phyloP scores from a whole-genome alignment of 148 eudicot genomes.

The Camellia lanceoleosa region DNA sequence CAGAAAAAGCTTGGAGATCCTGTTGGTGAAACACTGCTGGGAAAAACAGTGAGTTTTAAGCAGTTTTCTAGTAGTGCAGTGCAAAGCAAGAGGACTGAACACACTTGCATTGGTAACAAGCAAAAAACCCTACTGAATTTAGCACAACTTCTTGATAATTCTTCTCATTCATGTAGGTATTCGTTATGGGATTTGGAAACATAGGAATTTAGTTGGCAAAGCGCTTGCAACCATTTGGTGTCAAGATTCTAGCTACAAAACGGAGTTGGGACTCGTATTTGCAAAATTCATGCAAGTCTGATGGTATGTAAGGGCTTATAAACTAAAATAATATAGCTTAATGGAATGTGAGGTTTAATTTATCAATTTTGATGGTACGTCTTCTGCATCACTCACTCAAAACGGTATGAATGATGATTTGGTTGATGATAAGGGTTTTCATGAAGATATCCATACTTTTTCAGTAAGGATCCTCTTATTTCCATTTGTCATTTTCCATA shows the following conservation, averaged over 20 bases:
- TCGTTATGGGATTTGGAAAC: conserved; percentile 84
- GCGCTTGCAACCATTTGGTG: conserved; percentile 90
- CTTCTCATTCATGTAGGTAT: conserved; percentile 48
- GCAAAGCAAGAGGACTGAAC: background rate
- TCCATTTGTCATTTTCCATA: too few relatives aligned
- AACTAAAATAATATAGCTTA: background rate
- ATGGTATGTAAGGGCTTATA: conserved; percentile 34
- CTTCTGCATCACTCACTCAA: conserved; percentile 26
- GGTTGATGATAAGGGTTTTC: conserved; percentile 87
- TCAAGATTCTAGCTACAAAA: conserved; percentile 83
- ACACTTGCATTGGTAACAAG: background rate
- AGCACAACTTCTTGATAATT: background rate
- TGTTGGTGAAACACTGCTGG: conserved; percentile 69
- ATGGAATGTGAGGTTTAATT: conserved; percentile 3
- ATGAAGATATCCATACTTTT: conserved; percentile 61
- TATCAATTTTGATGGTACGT: conserved; percentile 1
- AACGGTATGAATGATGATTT: conserved; percentile 37
- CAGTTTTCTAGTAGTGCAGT: background rate
- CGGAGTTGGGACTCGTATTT: conserved; percentile 61
- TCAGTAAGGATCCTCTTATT: conserved; percentile 45
- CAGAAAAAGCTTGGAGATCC: conserved; percentile 76
- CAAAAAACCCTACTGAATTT: conserved; percentile 1
- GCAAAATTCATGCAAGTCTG: conserved; percentile 20
- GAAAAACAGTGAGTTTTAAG: conserved; percentile 66
- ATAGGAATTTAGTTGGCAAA: conserved; percentile 84